phyloP scores from a whole-genome alignment of 441 rosid species.

The Metrosideros polymorpha region DNA sequence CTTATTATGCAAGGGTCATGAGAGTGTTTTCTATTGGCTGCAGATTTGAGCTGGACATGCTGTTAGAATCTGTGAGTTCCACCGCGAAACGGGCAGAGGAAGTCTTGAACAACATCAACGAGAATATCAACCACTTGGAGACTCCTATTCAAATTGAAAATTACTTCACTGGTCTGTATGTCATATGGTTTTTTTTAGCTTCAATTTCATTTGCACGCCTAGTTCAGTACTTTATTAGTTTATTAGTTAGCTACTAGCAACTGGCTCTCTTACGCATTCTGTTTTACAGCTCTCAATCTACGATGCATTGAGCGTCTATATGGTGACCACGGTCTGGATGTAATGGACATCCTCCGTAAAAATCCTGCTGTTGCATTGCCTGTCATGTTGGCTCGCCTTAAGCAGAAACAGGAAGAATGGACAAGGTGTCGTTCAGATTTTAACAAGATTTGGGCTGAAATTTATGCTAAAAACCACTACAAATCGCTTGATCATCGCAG shows the following conservation, averaged over 20 bases:
- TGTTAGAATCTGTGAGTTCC: constrained; percentile 85
- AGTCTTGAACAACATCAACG: constrained; percentile 59
- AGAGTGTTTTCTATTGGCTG: constrained; percentile 9
- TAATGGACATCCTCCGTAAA: constrained; percentile 76
- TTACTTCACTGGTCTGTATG: constrained; percentile 63
- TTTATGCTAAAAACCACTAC: constrained; percentile 90
- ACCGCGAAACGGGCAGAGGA: constrained; percentile 86
- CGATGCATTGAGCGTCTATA: constrained; percentile 96
- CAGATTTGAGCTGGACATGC: constrained; percentile 99
- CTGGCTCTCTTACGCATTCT: not conserved
- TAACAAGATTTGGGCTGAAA: constrained; percentile 98
- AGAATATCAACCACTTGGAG: constrained; percentile 47
- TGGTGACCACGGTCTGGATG: constrained; percentile 99
- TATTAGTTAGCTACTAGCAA: not conserved
- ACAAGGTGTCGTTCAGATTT: constrained; percentile 89
- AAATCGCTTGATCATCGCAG: constrained; percentile 98
- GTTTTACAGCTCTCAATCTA: constrained; percentile 64
- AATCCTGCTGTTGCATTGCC: constrained; percentile 86
- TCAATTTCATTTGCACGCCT: not conserved
- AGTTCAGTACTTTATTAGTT: not conserved
- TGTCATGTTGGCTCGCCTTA: constrained; percentile 81
- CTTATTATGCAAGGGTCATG: not conserved
- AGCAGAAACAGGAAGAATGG: constrained; percentile 99
- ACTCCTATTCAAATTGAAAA: constrained; percentile 59
- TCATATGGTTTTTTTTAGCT: not conserved